These are phyloP conservation scores for Dictyostelium gargantuum DNA, from an alignment of 208 protist genomes.

Conservation along the genomic window DNA sequence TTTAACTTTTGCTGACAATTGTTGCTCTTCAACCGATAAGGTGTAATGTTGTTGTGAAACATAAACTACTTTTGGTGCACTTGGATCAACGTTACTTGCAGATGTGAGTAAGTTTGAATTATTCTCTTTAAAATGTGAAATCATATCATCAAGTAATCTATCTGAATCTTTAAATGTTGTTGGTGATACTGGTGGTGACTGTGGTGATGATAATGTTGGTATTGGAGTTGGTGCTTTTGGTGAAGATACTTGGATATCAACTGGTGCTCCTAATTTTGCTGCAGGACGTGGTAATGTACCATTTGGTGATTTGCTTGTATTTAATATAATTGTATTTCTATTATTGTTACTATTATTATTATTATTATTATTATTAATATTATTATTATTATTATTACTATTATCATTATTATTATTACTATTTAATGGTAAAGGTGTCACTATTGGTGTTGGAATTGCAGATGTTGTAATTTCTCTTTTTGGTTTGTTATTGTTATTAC, in stretches of 20 bases:
- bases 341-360: neutral
- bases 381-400: neutral
- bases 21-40: constrained; percentile 14
- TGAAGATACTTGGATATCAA: constrained; percentile 39
- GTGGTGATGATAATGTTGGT: constrained; percentile 17
- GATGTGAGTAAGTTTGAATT: neutral
- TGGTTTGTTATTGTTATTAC: neutral
- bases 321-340: neutral
- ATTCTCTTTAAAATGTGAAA: neutral
- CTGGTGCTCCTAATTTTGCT: constrained; percentile 14
- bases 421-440: neutral
- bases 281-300: neutral
- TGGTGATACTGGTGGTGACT: neutral
- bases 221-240: constrained; percentile 56
- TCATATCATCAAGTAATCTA: constrained; percentile 43
- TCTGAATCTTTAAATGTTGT: neutral
- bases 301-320: neutral
- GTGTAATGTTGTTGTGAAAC: constrained; percentile 26
- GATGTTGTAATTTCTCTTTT: neutral
- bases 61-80: neutral
- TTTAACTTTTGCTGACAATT: neutral
- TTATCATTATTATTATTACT: neutral
- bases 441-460: neutral
- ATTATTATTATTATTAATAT: neutral
- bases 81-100: neutral